Conservation (phyloP, 768 basidiomycete genomes). For the Collybia mongolica region DNA sequence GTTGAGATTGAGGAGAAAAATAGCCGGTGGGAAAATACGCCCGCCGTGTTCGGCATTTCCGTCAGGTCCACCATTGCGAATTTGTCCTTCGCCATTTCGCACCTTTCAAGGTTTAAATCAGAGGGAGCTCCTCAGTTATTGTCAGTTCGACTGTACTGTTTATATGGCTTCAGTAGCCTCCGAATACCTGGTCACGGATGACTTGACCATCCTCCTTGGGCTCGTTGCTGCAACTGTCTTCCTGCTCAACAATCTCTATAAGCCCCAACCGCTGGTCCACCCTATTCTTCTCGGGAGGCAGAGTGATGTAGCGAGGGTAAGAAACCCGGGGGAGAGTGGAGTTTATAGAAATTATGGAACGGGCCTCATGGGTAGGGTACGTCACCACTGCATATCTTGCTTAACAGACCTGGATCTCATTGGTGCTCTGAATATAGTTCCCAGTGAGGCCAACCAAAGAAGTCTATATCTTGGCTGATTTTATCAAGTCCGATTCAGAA, state of each 20-base stretch:
- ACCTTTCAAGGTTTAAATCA: not conserved
- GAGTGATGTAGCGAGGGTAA: conserved; percentile 82
- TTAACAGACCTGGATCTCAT: conserved; percentile 3
- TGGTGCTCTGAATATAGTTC: conserved; percentile 47
- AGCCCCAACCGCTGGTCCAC: conserved; percentile 83
- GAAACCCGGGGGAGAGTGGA: conserved; percentile 81
- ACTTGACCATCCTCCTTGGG: conserved; percentile 74
- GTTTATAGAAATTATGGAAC: conserved; percentile 91
- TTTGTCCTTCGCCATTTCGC: conserved; percentile 8
- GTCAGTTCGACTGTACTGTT: too few species aligned
- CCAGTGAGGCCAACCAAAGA: conserved; percentile 73
- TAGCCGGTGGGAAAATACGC: conserved; percentile 5
- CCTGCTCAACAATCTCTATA: conserved; percentile 75
- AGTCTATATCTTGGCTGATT: conserved; percentile 60
- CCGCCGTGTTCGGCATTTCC: conserved; percentile 7
- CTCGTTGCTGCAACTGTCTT: conserved; percentile 77
- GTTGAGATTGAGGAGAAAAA: conserved; percentile 5
- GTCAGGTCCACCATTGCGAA: conserved; percentile 2
- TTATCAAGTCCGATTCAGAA: conserved; percentile 66
- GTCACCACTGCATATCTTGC: conserved; percentile 23
- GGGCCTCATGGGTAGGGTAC: conserved; percentile 76
- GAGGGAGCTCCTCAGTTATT: not conserved
- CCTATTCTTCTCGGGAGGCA: conserved; percentile 92
- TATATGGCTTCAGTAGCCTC: conserved; percentile 38
- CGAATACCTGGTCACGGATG: conserved; percentile 72